Evolutionary conservation across 1,284 basidiomycete species (phyloP).

Genomic region (Phlebopus sp.): DNA sequence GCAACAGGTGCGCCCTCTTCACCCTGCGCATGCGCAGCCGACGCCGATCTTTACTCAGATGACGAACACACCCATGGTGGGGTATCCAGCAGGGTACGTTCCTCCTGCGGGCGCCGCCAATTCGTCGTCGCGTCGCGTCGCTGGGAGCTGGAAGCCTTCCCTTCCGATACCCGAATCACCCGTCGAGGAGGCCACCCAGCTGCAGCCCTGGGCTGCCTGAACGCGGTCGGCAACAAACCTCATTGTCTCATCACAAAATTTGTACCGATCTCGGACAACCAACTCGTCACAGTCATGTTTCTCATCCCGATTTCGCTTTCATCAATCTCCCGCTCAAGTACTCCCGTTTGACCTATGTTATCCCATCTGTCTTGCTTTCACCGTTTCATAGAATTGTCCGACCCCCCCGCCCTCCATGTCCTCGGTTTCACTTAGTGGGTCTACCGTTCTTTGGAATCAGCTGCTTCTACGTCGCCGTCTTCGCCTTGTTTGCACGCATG

Average conservation of each 20-base stretch:
- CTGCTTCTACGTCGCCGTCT: background rate
- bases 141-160: conserved; percentile 47
- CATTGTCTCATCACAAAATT: background rate
- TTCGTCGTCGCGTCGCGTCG: conserved; percentile 50
- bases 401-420: conserved; percentile 12
- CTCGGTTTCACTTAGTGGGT: conserved; percentile 8
- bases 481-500: background rate
- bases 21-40: conserved; percentile 9
- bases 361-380: conserved; percentile 16
- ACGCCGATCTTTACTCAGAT: conserved; percentile 28
- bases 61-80: conserved; percentile 22
- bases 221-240: background rate
- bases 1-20: conserved; percentile 18
- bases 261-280: background rate
- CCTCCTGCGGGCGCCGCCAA: conserved; percentile 54
- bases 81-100: conserved; percentile 34
- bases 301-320: background rate
- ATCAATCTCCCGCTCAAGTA: background rate
- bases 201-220: conserved; percentile 17
- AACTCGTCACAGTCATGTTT: background rate
- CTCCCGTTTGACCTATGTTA: conserved; percentile 4
- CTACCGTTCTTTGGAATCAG: conserved; percentile 1
- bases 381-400: conserved; percentile 21
- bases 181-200: conserved; percentile 24
- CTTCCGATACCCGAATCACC: conserved; percentile 19